phyloP scores from a whole-genome alignment of 23 red algal species.

The Chondrus crispus region DNA sequence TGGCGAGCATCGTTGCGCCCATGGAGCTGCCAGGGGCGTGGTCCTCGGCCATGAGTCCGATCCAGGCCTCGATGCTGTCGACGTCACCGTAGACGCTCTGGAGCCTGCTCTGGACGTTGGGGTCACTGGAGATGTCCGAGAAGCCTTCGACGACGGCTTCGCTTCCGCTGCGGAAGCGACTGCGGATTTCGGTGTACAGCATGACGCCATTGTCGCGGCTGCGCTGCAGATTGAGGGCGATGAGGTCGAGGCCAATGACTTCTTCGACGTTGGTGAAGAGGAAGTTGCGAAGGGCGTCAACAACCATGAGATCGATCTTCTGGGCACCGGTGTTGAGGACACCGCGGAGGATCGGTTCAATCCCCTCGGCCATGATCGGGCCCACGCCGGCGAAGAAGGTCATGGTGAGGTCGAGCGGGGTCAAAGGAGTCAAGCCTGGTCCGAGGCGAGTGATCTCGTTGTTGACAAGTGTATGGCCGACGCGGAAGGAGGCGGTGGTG shows the following conservation, averaged over 20 bases:
- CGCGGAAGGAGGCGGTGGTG: slow-evolving; percentile 44
- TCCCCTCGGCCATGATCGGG: not conserved
- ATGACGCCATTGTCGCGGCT: slow-evolving; percentile 11
- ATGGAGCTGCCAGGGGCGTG: slow-evolving; percentile 29
- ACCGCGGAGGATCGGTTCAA: slow-evolving; percentile 12
- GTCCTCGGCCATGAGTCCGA: slow-evolving; percentile 50
- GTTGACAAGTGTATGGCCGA: slow-evolving; percentile 36
- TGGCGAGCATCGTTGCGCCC: slow-evolving; percentile 24
- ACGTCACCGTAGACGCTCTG: slow-evolving; percentile 33
- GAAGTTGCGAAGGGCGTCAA: slow-evolving; percentile 21
- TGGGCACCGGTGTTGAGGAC: not conserved
- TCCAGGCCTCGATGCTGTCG: slow-evolving; percentile 40
- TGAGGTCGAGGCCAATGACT: slow-evolving; percentile 18
- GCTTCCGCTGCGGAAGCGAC: not conserved
- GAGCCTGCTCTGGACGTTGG: not conserved
- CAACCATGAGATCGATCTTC: slow-evolving; percentile 21
- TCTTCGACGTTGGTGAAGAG: slow-evolving; percentile 10
- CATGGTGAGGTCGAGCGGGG: too few relatives aligned
- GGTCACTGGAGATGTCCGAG: slow-evolving; percentile 24
- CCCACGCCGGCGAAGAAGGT: too few relatives aligned
- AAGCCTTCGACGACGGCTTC: not conserved
- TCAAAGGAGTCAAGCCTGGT: too few relatives aligned
- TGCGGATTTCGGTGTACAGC: slow-evolving; percentile 6
- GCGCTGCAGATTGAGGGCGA: slow-evolving; percentile 50
- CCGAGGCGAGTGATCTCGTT: not conserved